Conservation (phyloP, 139 green algal species). For the Edaphochlamys debaryana region DNA sequence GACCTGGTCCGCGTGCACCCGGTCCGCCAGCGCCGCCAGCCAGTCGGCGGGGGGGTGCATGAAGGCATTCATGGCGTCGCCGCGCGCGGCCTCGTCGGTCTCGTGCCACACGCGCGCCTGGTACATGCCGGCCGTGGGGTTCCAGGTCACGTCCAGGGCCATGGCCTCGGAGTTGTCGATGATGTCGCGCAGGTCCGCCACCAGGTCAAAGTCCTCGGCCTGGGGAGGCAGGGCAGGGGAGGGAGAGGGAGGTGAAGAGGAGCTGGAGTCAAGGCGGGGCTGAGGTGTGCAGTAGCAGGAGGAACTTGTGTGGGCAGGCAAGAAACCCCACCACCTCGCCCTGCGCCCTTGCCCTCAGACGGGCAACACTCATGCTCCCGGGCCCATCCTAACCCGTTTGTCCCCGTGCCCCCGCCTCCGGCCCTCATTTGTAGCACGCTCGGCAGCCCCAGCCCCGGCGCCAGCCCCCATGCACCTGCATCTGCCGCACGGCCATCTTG, state of each 20-base stretch:
- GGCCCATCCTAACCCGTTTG: too few relatives aligned
- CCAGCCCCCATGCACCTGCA: too few relatives aligned
- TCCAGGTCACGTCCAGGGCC: slow-evolving; percentile 55
- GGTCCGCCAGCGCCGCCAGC: slow-evolving; percentile 24
- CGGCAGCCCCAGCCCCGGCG: too few relatives aligned
- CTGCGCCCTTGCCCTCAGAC: too few relatives aligned
- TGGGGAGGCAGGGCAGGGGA: slow-evolving; percentile 2
- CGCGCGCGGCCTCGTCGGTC: slow-evolving; percentile 11
- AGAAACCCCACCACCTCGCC: too few relatives aligned
- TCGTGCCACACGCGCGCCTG: slow-evolving; percentile 53
- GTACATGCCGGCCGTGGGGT: slow-evolving; percentile 52
- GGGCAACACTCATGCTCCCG: too few relatives aligned
- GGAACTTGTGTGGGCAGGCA: too few relatives aligned
- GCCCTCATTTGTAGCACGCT: too few relatives aligned
- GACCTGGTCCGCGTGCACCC: slow-evolving; percentile 38
- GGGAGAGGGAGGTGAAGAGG: too few relatives aligned
- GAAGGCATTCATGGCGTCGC: slow-evolving; percentile 27
- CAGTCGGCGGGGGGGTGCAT: slow-evolving; percentile 11
- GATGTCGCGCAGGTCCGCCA: slow-evolving; percentile 50
- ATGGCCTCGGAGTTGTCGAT: slow-evolving; percentile 54
- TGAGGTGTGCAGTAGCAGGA: too few relatives aligned
- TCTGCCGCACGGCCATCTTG: slow-evolving; percentile 50
- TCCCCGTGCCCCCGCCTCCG: too few relatives aligned
- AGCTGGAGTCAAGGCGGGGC: too few relatives aligned
- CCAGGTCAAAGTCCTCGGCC: slow-evolving; percentile 49